Percentiles rank a stretch among this genome's conserved stretches.
These are phyloP conservation scores for Solanum etuberosum DNA, from an alignment of 257 asterid species.

Conservation along the genomic window DNA sequence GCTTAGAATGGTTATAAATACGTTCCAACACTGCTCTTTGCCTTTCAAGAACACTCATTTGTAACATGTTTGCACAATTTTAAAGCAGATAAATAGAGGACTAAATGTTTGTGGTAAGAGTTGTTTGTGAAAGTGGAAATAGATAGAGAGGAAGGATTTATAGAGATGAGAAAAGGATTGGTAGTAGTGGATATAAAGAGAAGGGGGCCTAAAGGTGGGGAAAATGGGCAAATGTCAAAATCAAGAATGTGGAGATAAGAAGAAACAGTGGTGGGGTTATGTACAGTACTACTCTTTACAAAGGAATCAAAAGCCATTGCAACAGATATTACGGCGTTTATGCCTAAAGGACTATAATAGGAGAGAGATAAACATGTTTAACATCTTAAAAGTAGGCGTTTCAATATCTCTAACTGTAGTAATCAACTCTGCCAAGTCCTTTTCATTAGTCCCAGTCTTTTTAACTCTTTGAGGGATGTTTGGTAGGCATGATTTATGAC, in stretches of 20 bases:
- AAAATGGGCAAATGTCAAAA: slow-evolving; percentile 14
- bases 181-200: not conserved
- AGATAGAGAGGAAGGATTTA: slow-evolving; percentile 9
- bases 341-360: not conserved
- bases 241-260: slow-evolving; percentile 3
- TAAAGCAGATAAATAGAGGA: not conserved
- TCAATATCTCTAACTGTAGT: not conserved
- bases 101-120: not conserved
- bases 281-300: not conserved
- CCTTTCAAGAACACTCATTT: slow-evolving; percentile 39
- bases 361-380: not conserved
- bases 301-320: not conserved
- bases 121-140: not conserved
- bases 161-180: slow-evolving; percentile 4
- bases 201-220: slow-evolving; percentile 3
- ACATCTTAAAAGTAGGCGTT: not conserved
- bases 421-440: not conserved
- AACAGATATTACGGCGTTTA: not conserved
- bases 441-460: not conserved
- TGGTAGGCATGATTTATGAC: not conserved
- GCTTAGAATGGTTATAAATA: slow-evolving; percentile 4
- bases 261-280: not conserved
- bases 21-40: slow-evolving; percentile 34
- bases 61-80: not conserved
- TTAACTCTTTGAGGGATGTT: not conserved